A percentile compares a stretch with the other conserved stretches of the same genome.
These are phyloP conservation scores for Breviolum minutum DNA, from an alignment of 73 alveolate genomes.

Conservation along the genomic window DNA sequence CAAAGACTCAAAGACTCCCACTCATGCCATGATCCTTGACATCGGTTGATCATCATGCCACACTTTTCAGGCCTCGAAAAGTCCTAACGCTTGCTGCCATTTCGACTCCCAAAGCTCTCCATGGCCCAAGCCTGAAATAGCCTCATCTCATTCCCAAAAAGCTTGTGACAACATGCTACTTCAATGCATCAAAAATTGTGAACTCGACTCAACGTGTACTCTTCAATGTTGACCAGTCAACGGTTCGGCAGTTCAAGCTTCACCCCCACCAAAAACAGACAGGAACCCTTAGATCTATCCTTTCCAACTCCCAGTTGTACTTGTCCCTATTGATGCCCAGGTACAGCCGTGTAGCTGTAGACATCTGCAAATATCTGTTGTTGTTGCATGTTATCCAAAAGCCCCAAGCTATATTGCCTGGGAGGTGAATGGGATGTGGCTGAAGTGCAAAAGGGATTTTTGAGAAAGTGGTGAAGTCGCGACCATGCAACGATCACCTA, in stretches of 20 bases:
- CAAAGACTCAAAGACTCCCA: no score
- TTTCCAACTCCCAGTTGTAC: not conserved
- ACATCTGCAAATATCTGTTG: constrained; percentile 15
- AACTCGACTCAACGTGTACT: not conserved
- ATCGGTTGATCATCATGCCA: not conserved
- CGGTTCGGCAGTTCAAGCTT: not conserved
- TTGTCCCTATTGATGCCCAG: not conserved
- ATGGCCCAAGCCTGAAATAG: constrained; percentile 8
- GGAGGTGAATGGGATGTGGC: no score
- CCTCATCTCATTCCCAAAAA: not conserved
- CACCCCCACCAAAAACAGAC: not conserved
- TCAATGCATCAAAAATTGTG: not conserved
- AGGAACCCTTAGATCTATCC: not conserved
- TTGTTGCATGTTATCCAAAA: not conserved
- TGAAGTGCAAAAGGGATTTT: no score
- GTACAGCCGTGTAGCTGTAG: constrained; percentile 71
- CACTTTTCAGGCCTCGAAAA: constrained; percentile 7
- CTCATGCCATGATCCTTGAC: not conserved
- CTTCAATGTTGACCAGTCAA: not conserved
- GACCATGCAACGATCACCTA: no score
- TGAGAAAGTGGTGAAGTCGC: no score
- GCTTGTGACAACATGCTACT: not conserved
- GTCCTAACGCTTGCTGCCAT: constrained; percentile 38
- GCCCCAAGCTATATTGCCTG: not conserved
- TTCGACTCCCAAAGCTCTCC: constrained; percentile 69